Conservation (phyloP, 2,329 filamentous ascomycete species). For the Botrytis pseudocinerea region DNA sequence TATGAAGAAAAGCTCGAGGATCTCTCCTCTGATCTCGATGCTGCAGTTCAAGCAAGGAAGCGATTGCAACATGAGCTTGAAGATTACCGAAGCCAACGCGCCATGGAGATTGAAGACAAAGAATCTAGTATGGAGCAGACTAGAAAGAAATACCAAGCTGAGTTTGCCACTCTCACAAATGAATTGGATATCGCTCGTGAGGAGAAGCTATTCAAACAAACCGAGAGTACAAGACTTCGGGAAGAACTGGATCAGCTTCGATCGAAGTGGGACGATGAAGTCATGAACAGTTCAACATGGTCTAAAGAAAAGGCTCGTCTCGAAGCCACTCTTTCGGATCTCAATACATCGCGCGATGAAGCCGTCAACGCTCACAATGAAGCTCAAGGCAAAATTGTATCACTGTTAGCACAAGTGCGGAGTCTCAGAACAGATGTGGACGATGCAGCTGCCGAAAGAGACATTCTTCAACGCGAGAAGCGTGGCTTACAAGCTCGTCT, state of each 20-base stretch:
- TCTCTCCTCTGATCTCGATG: constrained; percentile 83
- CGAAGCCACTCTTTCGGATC: constrained; percentile 84
- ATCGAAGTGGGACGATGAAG: constrained; percentile 97
- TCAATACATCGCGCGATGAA: constrained; percentile 90
- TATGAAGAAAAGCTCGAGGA: constrained; percentile 92
- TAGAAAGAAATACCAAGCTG: constrained; percentile 92
- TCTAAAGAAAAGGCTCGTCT: constrained; percentile 95
- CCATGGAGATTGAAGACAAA: constrained; percentile 96
- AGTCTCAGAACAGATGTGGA: constrained; percentile 81
- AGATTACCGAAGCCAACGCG: constrained; percentile 91
- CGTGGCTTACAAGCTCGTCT: constrained; percentile 81
- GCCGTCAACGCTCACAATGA: constrained; percentile 92
- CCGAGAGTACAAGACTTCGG: constrained; percentile 83
- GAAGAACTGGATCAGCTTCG: constrained; percentile 94
- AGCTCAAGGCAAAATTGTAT: constrained; percentile 89
- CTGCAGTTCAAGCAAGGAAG: constrained; percentile 85
- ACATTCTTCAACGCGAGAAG: constrained; percentile 84
- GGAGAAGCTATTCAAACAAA: constrained; percentile 80
- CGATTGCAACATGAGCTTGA: constrained; percentile 95
- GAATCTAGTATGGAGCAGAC: constrained; percentile 96
- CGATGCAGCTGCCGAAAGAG: constrained; percentile 81
- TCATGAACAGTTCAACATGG: constrained; percentile 96
- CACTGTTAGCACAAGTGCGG: constrained; percentile 85
- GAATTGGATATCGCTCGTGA: constrained; percentile 93
- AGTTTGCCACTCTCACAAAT: constrained; percentile 84